Conservation (phyloP, 108 stramenopile genomes). For the Cyclotella distinguenda region DNA sequence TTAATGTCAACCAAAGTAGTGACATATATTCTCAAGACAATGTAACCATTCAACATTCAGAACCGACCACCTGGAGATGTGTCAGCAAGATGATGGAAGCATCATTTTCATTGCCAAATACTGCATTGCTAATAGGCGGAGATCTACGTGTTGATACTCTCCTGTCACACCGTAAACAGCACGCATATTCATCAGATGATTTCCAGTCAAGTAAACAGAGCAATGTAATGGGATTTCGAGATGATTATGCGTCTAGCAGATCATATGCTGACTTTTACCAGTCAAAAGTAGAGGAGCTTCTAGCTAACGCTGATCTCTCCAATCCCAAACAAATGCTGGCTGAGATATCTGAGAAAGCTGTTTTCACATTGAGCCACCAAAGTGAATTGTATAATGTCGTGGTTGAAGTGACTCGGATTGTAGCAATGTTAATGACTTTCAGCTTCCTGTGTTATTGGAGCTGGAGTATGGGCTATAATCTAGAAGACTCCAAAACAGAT, state of each 20-base stretch:
- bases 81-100: slow-evolving; percentile 53
- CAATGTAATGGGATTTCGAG: slow-evolving; percentile 7
- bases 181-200: slow-evolving; percentile 16
- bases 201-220: slow-evolving; percentile 20
- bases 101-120: slow-evolving; percentile 62
- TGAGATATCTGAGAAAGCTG: slow-evolving; percentile 52
- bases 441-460: slow-evolving; percentile 62
- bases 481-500: slow-evolving; percentile 4
- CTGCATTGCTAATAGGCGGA: slow-evolving; percentile 54
- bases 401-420: slow-evolving; percentile 47
- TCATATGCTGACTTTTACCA: slow-evolving; percentile 10
- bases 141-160: slow-evolving; percentile 53
- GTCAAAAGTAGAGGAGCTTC: slow-evolving; percentile 25
- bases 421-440: slow-evolving; percentile 49
- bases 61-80: slow-evolving; percentile 53
- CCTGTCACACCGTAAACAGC: slow-evolving; percentile 32
- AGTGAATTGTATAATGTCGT: slow-evolving; percentile 46
- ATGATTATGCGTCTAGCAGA: slow-evolving; percentile 9
- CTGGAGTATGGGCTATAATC: slow-evolving; percentile 52
- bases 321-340: slow-evolving; percentile 34
- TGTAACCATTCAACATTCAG: no score
- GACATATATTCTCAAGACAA: not conserved
- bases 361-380: slow-evolving; percentile 51
- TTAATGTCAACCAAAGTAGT: slow-evolving; percentile 6
- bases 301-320: slow-evolving; percentile 39